Conservation (phyloP, 805 yeast genomes). For the Ogataea polymorpha region DNA sequence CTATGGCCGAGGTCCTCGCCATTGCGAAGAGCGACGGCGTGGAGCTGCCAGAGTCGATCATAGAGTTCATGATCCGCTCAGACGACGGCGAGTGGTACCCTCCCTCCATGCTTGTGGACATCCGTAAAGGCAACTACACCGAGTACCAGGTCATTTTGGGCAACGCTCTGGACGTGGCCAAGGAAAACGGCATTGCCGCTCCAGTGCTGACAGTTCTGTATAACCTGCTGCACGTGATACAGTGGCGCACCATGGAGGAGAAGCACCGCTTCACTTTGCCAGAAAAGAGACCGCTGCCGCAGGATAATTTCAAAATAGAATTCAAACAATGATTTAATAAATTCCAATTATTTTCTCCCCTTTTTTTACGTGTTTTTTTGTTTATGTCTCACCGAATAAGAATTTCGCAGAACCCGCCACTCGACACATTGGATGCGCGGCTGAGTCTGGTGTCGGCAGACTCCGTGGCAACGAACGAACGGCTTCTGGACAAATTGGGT, state of each 20-base stretch:
- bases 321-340: slow-evolving; percentile 1
- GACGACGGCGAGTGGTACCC: slow-evolving; percentile 45
- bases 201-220: slow-evolving; percentile 29
- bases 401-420: slow-evolving; percentile 4
- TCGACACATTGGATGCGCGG: slow-evolving; percentile 6
- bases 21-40: slow-evolving; percentile 70
- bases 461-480: slow-evolving; percentile 30
- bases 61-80: slow-evolving; percentile 48
- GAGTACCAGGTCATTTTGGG: slow-evolving; percentile 45
- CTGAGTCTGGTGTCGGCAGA: slow-evolving; percentile 26
- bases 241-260: slow-evolving; percentile 32
- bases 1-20: slow-evolving; percentile 62
- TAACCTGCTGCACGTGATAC: slow-evolving; percentile 30
- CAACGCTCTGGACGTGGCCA: slow-evolving; percentile 35
- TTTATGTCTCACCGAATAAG: slow-evolving; percentile 9
- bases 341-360: not conserved
- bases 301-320: slow-evolving; percentile 21
- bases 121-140: slow-evolving; percentile 38
- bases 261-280: slow-evolving; percentile 30
- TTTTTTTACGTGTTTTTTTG: slow-evolving; percentile 3
- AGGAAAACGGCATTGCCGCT: slow-evolving; percentile 30
- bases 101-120: slow-evolving; percentile 49
- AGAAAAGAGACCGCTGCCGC: slow-evolving; percentile 28
- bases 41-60: slow-evolving; percentile 44
- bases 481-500: slow-evolving; percentile 32